Evolutionary conservation across 2,329 filamentous ascomycete species (phyloP), one percentile per base, ranked within the genome.

Genomic region (Penicillium sp.): DNA sequence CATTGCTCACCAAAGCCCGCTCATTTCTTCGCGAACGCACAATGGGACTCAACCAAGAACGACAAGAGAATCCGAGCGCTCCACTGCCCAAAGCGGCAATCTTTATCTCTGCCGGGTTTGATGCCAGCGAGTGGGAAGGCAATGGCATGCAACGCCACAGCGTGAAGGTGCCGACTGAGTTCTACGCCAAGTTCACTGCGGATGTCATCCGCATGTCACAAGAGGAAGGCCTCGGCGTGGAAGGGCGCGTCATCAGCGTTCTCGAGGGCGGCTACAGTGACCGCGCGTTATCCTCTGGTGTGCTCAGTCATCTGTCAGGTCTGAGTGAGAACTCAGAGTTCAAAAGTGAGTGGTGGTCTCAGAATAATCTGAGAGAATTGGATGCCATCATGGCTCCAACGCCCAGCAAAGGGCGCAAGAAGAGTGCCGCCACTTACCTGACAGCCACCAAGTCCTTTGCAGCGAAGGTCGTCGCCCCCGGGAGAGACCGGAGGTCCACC

Each of bases 231-330:
- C 84, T 90, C 1, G 83, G 84, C 29, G 90, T 91, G 1, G 89
- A 96, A 27, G 93, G 93, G 2, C 84, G 94, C 44, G 82, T 97
- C 23, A 88, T 99, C 69, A 97, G 93, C 72, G 92, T 97, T 2
- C 82, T 99, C 23, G 94, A 99, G 75, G 94, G 94, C 33, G 94
- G 94, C 0, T 99, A 99, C 71, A 97, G 93, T 71, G 91, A 99
- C 75, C 86, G 93, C 58, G 94, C 94, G 9, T 78, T 99, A 49
- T 89, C 85, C 52, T 96, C 91, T 35, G 94, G 94, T 44, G 88
- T 97, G 3, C 78, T 97, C 57, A 96, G 93, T 72, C 94, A 99
- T 74, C 73, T 99, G 19, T 91, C 90, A 65, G 94, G 93, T 6
- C 82, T 99, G 42, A 61, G 61, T 8, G 65, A 66, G 39, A 86